Conservation (phyloP, 192 early-diverging fungal genomes). For the Coemansia aciculifera region DNA sequence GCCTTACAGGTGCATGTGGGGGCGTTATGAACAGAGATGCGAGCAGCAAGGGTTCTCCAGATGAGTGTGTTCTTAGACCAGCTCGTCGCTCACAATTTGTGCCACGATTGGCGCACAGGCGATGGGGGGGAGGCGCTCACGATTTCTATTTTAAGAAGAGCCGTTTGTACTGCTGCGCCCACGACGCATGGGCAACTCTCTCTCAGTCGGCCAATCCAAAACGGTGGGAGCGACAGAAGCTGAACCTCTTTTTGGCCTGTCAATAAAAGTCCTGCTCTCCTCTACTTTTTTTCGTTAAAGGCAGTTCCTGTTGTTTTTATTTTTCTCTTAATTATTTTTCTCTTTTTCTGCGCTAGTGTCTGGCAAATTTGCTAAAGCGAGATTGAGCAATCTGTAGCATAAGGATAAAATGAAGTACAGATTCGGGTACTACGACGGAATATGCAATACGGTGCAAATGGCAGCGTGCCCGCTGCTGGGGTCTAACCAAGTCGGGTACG, state of each 20-base stretch:
- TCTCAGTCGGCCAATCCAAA: not conserved
- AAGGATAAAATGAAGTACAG: slow-evolving; percentile 23
- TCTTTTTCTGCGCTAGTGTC: slow-evolving; percentile 3
- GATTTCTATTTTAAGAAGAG: slow-evolving; percentile 1
- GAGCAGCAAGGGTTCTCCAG: slow-evolving; percentile 4
- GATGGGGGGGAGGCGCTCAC: not conserved
- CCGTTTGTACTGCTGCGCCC: slow-evolving; percentile 1
- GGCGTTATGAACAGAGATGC: not conserved
- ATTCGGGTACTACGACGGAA: slow-evolving; percentile 88
- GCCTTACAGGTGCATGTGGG: not conserved
- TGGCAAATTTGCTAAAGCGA: slow-evolving; percentile 2
- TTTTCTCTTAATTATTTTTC: slow-evolving; percentile 13
- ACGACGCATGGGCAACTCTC: not conserved
- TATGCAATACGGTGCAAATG: slow-evolving; percentile 82
- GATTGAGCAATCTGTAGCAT: not conserved
- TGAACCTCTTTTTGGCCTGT: slow-evolving; percentile 9
- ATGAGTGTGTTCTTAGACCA: not conserved
- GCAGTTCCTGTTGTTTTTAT: slow-evolving; percentile 9
- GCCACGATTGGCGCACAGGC: not conserved
- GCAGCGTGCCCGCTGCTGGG: slow-evolving; percentile 92
- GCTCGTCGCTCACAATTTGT: not conserved
- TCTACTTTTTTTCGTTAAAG: not conserved
- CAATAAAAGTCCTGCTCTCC: not conserved
- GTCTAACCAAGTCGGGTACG: slow-evolving; percentile 63
- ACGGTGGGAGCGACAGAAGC: not conserved